These are phyloP conservation scores for Dendrobium catenatum DNA, from an alignment of 106 monocot genomes.

Conservation along the genomic window DNA sequence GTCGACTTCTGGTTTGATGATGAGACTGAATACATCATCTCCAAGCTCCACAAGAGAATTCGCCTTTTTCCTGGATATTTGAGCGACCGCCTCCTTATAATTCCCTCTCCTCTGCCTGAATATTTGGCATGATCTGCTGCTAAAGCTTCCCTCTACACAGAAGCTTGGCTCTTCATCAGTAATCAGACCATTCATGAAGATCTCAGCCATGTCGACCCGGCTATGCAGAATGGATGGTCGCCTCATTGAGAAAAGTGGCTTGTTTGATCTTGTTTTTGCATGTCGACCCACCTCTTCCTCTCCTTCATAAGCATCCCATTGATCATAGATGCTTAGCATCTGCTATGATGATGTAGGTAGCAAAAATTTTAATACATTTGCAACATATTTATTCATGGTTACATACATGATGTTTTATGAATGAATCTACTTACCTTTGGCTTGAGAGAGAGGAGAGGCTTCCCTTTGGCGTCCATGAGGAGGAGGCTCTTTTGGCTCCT, in stretches of 20 bases:
- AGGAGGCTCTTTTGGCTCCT: conserved; percentile 54
- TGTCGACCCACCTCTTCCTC: conserved; percentile 20
- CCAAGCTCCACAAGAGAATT: conserved; percentile 32
- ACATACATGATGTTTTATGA: background rate
- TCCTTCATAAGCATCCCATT: conserved; percentile 49
- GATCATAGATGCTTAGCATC: conserved; percentile 66
- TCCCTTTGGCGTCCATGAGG: conserved; percentile 66
- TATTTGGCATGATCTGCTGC: conserved; percentile 53
- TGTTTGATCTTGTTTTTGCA: conserved; percentile 2
- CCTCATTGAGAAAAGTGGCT: conserved; percentile 58
- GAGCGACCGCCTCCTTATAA: conserved; percentile 43
- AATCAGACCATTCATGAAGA: conserved; percentile 22
- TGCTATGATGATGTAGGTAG: conserved; percentile 12
- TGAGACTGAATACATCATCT: conserved; percentile 72
- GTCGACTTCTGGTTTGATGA: conserved; percentile 38
- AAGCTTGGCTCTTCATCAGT: conserved; percentile 22
- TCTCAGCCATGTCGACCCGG: conserved; percentile 27
- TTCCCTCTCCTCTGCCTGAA: background rate
- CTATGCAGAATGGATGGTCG: conserved; percentile 36
- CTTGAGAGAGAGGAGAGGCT: conserved; percentile 34
- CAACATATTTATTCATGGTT: too few species aligned
- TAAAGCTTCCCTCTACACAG: conserved; percentile 52
- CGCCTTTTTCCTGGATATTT: conserved; percentile 47
- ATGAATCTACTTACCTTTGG: conserved; percentile 44
- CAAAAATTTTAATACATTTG: too few species aligned